These are phyloP conservation scores for Lindgomyces ingoldianus DNA, from an alignment of 495 filamentous ascomycete species.

Conservation along the genomic window DNA sequence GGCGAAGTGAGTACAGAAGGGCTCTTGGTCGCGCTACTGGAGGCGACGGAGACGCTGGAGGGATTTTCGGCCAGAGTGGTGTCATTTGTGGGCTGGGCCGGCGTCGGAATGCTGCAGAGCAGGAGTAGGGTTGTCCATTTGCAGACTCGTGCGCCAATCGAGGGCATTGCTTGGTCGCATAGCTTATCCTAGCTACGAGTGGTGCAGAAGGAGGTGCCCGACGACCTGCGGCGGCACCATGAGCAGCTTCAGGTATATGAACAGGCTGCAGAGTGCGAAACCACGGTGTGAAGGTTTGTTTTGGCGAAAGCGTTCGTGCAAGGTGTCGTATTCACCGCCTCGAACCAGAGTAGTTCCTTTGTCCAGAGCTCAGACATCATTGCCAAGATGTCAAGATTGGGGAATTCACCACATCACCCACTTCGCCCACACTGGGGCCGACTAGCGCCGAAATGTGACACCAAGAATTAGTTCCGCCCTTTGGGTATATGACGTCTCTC, in stretches of 20 bases:
- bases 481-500: conserved; percentile 10
- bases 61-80: conserved; percentile 1
- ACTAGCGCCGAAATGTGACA: conserved; percentile 4
- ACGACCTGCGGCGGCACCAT: conserved; percentile 14
- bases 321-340: conserved; percentile 23
- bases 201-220: conserved; percentile 18
- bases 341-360: conserved; percentile 9
- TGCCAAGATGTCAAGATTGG: too few species aligned
- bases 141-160: conserved; percentile 38
- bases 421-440: conserved; percentile 1
- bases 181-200: conserved; percentile 25
- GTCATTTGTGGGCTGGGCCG: conserved; percentile 32
- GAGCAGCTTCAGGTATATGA: conserved; percentile 7
- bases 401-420: too few species aligned
- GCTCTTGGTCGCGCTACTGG: not conserved
- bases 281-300: not conserved
- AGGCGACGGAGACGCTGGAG: not conserved
- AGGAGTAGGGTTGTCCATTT: conserved; percentile 30
- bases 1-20: not conserved
- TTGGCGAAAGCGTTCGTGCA: conserved; percentile 13
- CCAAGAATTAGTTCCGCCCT: not conserved
- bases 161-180: conserved; percentile 39
- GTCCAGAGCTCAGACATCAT: conserved; percentile 9
- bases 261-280: not conserved
- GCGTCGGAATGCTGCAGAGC: conserved; percentile 25